Evolutionary conservation across 306 rosid species (phyloP), one percentile per base, ranked within the genome.

Genomic region (Rubus idaeus): DNA sequence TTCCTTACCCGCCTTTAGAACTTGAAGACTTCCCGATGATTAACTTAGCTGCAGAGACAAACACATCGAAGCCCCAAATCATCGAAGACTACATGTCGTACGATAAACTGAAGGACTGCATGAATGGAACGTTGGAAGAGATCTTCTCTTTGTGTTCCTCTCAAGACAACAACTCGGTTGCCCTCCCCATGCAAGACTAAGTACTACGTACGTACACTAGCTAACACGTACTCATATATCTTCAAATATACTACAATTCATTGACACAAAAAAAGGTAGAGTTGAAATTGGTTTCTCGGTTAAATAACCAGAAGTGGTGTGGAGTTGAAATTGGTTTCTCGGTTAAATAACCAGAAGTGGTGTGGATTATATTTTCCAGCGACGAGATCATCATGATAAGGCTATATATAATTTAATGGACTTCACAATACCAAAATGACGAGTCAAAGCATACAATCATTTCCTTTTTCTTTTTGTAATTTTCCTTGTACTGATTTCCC

Each of bases 61-160:
- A 80, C 78, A 42, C 84, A 16, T 53, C 78, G 78, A 90, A 93
- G 84, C 71, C 81, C 0, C 92, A 93, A 82, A 77, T 82, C 79
- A 80, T 56, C 0, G 87, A 87, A 3, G 84, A 91, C 0, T 78
- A 84, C 96, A 64, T 88, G 87, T 62, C 87, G 47, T 89, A 82
- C 42, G 91, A 89, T 67, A 87, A 83, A 70, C 79, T 80, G 72
- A 79, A 86, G 75, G 96, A 81, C 49, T 65, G 70, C 52, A 82
- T 87, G 93, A 93, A 88, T 81, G 96, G 92, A 85, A 81, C 93
- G 18, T 80, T 93, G 67, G 97, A 93, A 84, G 98, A 93, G 68
- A 90, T 93, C 77, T 90, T 93, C 76, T 84, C 98, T 20, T 65
- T 88, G 56, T 89, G 96, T 79, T 88, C 88, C 70, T 82, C 94